Evolutionary conservation across 768 basidiomycete species (phyloP), one percentile per base, ranked within the genome.

Genomic region (Termitomyces heimii): DNA sequence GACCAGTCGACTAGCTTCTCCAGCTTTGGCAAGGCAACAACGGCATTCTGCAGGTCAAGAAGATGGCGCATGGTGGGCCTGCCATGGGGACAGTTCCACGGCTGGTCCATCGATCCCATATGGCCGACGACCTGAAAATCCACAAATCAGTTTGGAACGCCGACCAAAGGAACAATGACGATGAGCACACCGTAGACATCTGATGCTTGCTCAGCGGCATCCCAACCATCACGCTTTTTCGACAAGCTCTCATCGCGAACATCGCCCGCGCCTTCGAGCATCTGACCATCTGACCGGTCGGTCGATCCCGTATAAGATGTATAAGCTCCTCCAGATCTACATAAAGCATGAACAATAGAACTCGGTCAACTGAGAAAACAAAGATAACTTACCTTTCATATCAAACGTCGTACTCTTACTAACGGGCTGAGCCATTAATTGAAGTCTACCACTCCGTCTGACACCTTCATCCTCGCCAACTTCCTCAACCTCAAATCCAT

Each of bases 201-300:
- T 91, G 92, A 16, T 75, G 70, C 58, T 71, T 76, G 37, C 80
- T 93, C 59, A 98, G 76, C 12, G 94, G 78, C 75, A 83, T 91
- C 4, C 97, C 95, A 44, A 98, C 79, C 97, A 98, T 99, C 42
- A 97, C 86, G 70, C 94, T 98, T 75, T 91, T 94, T 61, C 96
- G 71, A 71, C 97, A 99, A 0, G 97, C 97, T 35, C 95, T 82
- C 82, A 87, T 91, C 0, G 97, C 97, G 67, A 99, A 98, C 95
- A 99, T 98, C 5, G 86, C 79, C 16, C 94, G 82, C 16, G 91
- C 93, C 70, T 98, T 98, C 16, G 89, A 88, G 66, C 94, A 97
- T 22, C 97, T 80, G 0, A 97, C 91, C 82, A 93, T 89, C 64
- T 87, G 83, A 2, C 92, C 90, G 0, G 77, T 70, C 0, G 93